A percentile compares a stretch with the other conserved stretches of the same genome.
Conservation (phyloP, 129 eudicot genomes). For the Tagetes erecta region DNA sequence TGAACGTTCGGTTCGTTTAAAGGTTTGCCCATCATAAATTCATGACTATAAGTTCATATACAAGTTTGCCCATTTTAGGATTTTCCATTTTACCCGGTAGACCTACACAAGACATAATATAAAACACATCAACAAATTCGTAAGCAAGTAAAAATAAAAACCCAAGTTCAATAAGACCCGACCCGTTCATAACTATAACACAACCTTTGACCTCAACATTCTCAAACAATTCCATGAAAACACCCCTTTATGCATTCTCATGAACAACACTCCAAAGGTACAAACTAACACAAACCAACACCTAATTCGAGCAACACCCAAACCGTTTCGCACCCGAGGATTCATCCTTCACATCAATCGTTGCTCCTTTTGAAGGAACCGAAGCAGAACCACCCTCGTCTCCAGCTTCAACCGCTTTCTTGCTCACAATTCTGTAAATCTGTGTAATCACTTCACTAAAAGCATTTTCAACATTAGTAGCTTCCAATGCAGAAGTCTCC, state of each 20-base stretch:
- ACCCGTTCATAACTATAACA: slow-evolving; percentile 28
- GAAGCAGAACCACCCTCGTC: slow-evolving; percentile 31
- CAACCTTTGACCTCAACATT: slow-evolving; percentile 19
- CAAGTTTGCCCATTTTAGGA: no score
- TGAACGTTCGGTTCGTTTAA: no score
- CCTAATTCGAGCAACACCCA: slow-evolving; percentile 41
- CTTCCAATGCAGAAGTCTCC: slow-evolving; percentile 45
- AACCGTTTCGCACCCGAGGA: slow-evolving; percentile 25
- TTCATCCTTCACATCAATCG: slow-evolving; percentile 33
- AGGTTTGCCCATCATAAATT: no score
- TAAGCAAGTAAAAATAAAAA: neutral
- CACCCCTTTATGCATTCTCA: slow-evolving; percentile 34
- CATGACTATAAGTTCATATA: no score
- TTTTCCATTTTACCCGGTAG: no score
- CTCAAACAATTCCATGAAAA: slow-evolving; percentile 26
- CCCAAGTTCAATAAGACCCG: slow-evolving; percentile 26
- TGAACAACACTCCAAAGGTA: neutral
- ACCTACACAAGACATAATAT: no score
- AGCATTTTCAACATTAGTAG: slow-evolving; percentile 39
- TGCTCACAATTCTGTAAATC: slow-evolving; percentile 36
- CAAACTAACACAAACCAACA: slow-evolving; percentile 21
- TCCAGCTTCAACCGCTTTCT: slow-evolving; percentile 42
- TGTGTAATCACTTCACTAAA: slow-evolving; percentile 41
- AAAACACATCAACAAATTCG: neutral
- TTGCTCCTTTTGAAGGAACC: slow-evolving; percentile 34